A percentile compares a stretch with the other conserved stretches of the same genome.
phyloP scores from a whole-genome alignment of 305 asterid species.

The Fraxinus platypoda region DNA sequence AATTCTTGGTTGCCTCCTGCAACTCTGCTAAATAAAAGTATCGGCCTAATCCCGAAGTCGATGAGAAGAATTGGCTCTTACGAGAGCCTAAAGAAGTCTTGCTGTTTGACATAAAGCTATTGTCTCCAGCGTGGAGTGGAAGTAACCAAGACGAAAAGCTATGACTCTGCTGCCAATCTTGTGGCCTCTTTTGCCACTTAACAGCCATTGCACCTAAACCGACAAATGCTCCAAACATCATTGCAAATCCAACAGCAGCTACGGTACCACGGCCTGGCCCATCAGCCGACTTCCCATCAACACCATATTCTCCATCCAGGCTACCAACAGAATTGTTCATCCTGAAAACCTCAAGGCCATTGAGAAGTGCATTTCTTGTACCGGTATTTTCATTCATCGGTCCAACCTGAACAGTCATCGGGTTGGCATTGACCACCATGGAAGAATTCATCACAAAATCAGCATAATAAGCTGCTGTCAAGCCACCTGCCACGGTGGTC shows the following conservation, averaged over 20 bases:
- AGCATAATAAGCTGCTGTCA: slow-evolving; percentile 64
- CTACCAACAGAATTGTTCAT: slow-evolving; percentile 87
- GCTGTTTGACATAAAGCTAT: slow-evolving; percentile 60
- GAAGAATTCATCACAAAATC: slow-evolving; percentile 74
- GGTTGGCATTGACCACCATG: slow-evolving; percentile 48
- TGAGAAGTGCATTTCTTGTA: slow-evolving; percentile 69
- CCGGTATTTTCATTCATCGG: slow-evolving; percentile 64
- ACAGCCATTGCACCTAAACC: slow-evolving; percentile 94
- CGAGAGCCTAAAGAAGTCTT: slow-evolving; percentile 63
- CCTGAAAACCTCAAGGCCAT: slow-evolving; percentile 74
- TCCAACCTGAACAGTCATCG: slow-evolving; percentile 65
- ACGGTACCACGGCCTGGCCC: slow-evolving; percentile 54
- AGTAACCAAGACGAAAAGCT: slow-evolving; percentile 93
- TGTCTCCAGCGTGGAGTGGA: slow-evolving; percentile 84
- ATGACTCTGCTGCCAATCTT: slow-evolving; percentile 78
- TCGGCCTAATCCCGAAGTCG: slow-evolving; percentile 42
- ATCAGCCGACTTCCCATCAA: slow-evolving; percentile 35
- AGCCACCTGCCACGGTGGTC: slow-evolving; percentile 51
- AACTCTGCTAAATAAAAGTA: slow-evolving; percentile 41
- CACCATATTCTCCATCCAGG: slow-evolving; percentile 71
- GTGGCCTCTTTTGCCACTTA: slow-evolving; percentile 93
- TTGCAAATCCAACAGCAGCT: slow-evolving; percentile 90
- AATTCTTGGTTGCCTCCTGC: slow-evolving; percentile 45
- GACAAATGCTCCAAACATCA: slow-evolving; percentile 93
- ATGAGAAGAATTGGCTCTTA: slow-evolving; percentile 58